Percentiles rank a stretch among this genome's conserved stretches.
phyloP scores from a whole-genome alignment of 345 rosid species.

The Punica granatum region DNA sequence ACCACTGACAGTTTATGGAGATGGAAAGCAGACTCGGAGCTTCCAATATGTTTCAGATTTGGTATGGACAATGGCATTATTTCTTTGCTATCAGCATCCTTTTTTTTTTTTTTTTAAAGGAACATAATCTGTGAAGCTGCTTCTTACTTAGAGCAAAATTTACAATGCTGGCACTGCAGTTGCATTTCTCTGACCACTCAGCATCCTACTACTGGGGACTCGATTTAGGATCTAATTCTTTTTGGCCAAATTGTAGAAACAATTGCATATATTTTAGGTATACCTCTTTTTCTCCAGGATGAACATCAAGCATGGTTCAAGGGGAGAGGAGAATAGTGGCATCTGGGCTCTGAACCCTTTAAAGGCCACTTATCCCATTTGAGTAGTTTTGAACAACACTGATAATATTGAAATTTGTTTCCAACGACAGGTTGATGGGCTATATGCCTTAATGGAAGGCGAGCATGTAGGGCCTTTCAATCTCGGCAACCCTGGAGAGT shows the following conservation, averaged over 20 bases:
- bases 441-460: slow-evolving; percentile 82
- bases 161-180: background rate
- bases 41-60: slow-evolving; percentile 95
- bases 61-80: slow-evolving; percentile 32
- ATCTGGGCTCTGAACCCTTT: background rate
- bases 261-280: background rate
- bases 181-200: background rate
- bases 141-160: background rate
- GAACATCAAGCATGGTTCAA: background rate
- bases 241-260: background rate
- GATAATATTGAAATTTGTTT: background rate
- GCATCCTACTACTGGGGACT: background rate
- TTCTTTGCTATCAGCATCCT: background rate
- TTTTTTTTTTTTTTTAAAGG: background rate
- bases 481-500: slow-evolving; percentile 97
- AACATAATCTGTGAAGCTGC: background rate
- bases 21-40: slow-evolving; percentile 99
- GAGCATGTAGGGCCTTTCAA: slow-evolving; percentile 96
- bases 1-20: slow-evolving; percentile 95
- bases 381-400: background rate
- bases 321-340: background rate
- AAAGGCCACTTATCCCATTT: background rate
- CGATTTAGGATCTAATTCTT: background rate
- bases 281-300: background rate
- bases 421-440: slow-evolving; percentile 70